Base-by-base conservation (phyloP, 2,329 filamentous ascomycete species). In the Pseudophaeomoniella oleicola region DNA sequence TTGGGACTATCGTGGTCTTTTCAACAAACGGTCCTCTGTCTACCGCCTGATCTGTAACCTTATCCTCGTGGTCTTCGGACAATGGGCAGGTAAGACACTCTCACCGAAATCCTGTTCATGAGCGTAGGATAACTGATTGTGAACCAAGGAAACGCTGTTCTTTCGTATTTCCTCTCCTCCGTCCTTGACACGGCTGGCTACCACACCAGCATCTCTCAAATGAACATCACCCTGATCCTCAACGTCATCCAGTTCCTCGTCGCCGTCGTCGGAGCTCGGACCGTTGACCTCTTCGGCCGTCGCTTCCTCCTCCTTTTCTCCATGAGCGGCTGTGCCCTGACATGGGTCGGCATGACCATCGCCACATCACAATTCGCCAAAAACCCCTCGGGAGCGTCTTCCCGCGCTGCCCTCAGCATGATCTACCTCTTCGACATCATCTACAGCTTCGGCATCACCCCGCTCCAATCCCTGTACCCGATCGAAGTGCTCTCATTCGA, bases 271-370 rank as follows among this genome's bases (percentile, higher is more conserved):
- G 74, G 74, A 32, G 70, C 72, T 3, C 57, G 63, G 11, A 58
- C 76, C 35, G 70, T 71, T 2, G 72, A 76, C 29, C 60, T 62
- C 1, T 40, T 75, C 4, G 71, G 73, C n/a, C 69, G 74, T 27
- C 67, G 74, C 2, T 68, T 69, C n/a, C 56, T 71, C 19, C 57
- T 72, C 30, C 50, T 73, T 35, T 64, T 64, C 40, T 67, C 64
- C 15, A 63, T 69, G 44, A 54, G 61, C 1, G 60, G 59, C 16
- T 63, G 67, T 37, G 64, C 63, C 37, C 43, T 67, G 6, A 56
- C 69, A 41, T 71, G 69, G 60, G 53, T 70, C 13, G 64, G 59
- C 37, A 63, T 72, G 52, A 68, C 66, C 5, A 55, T 66, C 11
- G 62, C 61, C 4, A 58, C 62, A 3, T 51, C 59, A 5, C 52